Percentiles rank a stretch among this genome's conserved stretches.
phyloP scores from a whole-genome alignment of 2,329 filamentous ascomycete species.

The Fusarium vanettenii region DNA sequence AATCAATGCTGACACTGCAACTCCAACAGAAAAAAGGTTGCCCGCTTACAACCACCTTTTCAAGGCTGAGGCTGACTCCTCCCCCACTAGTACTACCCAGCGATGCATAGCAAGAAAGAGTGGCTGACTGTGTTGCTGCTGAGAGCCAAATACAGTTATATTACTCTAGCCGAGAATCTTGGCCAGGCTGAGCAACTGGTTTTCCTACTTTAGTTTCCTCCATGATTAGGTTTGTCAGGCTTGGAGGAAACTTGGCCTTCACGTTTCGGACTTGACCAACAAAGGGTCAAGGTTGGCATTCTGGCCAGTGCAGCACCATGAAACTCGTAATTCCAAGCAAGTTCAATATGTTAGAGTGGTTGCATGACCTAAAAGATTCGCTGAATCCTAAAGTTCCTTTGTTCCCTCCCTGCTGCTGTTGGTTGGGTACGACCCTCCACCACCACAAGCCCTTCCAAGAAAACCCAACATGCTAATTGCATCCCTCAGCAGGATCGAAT shows the following conservation, averaged over 20 bases:
- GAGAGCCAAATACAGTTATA: not conserved
- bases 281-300: not conserved
- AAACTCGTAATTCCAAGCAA: not conserved
- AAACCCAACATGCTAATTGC: constrained; percentile 4
- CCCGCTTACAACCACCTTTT: constrained; percentile 20
- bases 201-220: not conserved
- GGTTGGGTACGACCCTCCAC: constrained; percentile 20
- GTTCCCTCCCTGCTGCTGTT: constrained; percentile 13
- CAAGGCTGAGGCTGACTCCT: constrained; percentile 32
- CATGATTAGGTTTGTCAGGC: not conserved
- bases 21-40: constrained; percentile 5
- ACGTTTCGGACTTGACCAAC: not conserved
- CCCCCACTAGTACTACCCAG: not conserved
- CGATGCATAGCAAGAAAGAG: not conserved
- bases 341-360: not conserved
- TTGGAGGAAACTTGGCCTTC: not conserved
- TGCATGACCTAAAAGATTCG: not conserved
- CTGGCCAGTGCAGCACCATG: not conserved
- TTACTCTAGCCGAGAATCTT: not conserved
- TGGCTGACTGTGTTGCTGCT: constrained; percentile 29
- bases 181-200: not conserved
- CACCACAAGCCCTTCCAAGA: constrained; percentile 20
- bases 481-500: constrained; percentile 17
- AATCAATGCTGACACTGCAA: constrained; percentile 8
- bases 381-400: constrained; percentile 23